Conservation (phyloP, 345 rosid genomes). For the Eucalyptus victrix region DNA sequence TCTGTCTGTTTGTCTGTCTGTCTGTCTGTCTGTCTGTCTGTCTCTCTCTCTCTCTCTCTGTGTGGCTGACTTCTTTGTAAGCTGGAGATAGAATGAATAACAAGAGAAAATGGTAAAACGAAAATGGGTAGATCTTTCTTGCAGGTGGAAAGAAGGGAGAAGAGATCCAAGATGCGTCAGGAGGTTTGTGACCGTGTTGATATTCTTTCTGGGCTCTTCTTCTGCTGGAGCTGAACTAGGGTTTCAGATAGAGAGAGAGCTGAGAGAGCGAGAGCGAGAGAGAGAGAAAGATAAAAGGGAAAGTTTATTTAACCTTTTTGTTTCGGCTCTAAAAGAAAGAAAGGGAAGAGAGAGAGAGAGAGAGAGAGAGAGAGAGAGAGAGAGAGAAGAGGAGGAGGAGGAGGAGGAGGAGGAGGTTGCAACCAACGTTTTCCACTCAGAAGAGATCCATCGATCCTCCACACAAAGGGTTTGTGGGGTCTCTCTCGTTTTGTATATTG, state of each 20-base stretch:
- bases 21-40: not conserved
- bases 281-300: not conserved
- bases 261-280: not conserved
- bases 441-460: slow-evolving; percentile 14
- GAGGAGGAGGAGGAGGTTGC: not conserved
- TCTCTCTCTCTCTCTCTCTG: not conserved
- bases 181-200: not conserved
- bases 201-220: not conserved
- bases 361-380: not conserved
- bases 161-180: not conserved
- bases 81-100: not conserved
- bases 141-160: not conserved
- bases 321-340: not conserved
- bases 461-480: not conserved
- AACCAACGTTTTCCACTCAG: slow-evolving; percentile 18
- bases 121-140: not conserved
- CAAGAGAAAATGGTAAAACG: not conserved
- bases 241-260: not conserved
- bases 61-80: not conserved
- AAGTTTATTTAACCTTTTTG: slow-evolving; percentile 5
- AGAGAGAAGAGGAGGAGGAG: not conserved
- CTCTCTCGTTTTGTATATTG: not conserved
- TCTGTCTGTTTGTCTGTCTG: not conserved
- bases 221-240: slow-evolving; percentile 11
- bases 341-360: not conserved